phyloP scores from a whole-genome alignment of 108 stramenopile species.

The Skeletonema tropicum region DNA sequence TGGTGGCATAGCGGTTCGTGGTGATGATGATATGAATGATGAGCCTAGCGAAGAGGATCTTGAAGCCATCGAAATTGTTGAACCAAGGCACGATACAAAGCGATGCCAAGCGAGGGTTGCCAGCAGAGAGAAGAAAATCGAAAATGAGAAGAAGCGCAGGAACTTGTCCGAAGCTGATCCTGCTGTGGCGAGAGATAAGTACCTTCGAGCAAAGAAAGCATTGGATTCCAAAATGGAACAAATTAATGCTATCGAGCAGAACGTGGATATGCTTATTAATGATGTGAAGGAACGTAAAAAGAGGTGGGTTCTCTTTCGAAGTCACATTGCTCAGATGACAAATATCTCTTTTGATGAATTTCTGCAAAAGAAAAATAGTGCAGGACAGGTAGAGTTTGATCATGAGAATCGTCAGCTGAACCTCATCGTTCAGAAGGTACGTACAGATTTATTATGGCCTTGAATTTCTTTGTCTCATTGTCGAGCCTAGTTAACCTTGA shows the following conservation, averaged over 20 bases:
- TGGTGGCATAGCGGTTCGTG: slow-evolving; percentile 12
- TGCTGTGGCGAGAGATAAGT: slow-evolving; percentile 70
- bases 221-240: slow-evolving; percentile 61
- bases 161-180: slow-evolving; percentile 62
- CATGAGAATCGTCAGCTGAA: slow-evolving; percentile 63
- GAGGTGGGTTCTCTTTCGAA: slow-evolving; percentile 64
- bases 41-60: slow-evolving; percentile 76
- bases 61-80: slow-evolving; percentile 57
- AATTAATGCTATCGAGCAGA: slow-evolving; percentile 51
- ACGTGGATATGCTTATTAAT: slow-evolving; percentile 31
- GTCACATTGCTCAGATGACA: slow-evolving; percentile 65
- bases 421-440: slow-evolving; percentile 71
- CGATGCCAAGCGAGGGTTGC: slow-evolving; percentile 60
- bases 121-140: slow-evolving; percentile 53
- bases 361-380: slow-evolving; percentile 76
- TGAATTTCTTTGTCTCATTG: no score
- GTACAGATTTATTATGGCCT: neutral
- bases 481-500: neutral
- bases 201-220: slow-evolving; percentile 60
- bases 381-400: slow-evolving; percentile 79
- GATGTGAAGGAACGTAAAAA: slow-evolving; percentile 60
- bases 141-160: slow-evolving; percentile 62
- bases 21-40: slow-evolving; percentile 30
- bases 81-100: slow-evolving; percentile 42
- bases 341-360: slow-evolving; percentile 74